Base-by-base conservation (phyloP, 1,284 basidiomycete genomes). In the Cutaneotrichosporon mucoides region DNA sequence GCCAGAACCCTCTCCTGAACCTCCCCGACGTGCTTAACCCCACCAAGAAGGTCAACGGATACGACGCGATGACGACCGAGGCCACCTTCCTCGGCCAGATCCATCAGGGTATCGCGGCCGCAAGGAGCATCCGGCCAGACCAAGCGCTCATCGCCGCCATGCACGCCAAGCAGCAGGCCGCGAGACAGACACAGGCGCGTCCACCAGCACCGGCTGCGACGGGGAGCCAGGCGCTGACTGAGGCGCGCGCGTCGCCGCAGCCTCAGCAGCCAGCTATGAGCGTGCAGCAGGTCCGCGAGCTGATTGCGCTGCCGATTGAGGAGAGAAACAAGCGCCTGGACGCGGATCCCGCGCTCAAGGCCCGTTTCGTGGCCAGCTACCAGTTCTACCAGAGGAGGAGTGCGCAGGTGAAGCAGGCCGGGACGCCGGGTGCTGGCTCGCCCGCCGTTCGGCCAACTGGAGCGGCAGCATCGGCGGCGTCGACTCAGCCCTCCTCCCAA, bases 1-100 rank as follows among this genome's bases (percentile, higher is more conserved):
- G 56, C 4, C 41, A 41, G 2, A 65, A 60, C 42, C 64, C 64
- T 3, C 55, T 65, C 4, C 48, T 65, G 36, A 60, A 60, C 56
- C 60, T 65, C n/a, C 64, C 64, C 9, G 64, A 65, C 35, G 51
- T 65, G n/a, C 58, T 65, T 10, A 62, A 65, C 46, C 64, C 64
- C 9, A 62, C 64, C 3, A 58, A 54, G 37, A 57, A 56, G 41
- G 60, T 62, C 34, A 58, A 59, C n/a, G 52, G 48, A 42, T 53
- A 42, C 24, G 60, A 62, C n/a, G 56, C 64, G 4, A 50, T 65
- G 24, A 60, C 59, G 24, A 62, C 58, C 15, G 64, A 65, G 44
- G 8, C 44, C 1, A 51, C 59, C 4, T 65, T 65, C 51, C 64
- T 62, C 4, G 37, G 40, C 11, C 47, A 42, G 6, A 48, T 65